Evolutionary conservation across 1,139 yeast species (phyloP), one percentile per base, ranked within the genome.

Genomic region (Saccharomycopsis crataegensis): DNA sequence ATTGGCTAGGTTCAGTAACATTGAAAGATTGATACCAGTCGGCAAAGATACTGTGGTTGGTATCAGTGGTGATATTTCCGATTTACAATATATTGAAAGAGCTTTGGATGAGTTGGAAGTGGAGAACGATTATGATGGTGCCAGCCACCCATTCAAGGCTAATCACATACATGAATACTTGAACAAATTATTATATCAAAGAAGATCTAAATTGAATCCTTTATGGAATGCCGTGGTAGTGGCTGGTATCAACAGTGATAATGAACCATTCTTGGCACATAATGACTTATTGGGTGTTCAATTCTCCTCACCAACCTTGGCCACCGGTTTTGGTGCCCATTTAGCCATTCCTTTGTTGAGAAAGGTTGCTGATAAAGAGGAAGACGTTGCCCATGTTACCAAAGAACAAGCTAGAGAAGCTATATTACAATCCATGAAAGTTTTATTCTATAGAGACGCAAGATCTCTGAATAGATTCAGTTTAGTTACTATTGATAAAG

Each of bases 311-410:
- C 95, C 96, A 38, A 78, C 96, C 3, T 73, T 94, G 59, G 96
- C 98, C 50, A 91, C 99, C 1, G 99, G 99, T 1, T 93, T 91
- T 68, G 99, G 99, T 56, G 85, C 96, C 11, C 93, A 94, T 69
- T 76, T 94, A 69, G 99, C 99, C 3, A 72, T 90, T 46, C 99
- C 99, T 40, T 73, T 94, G 61, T 77, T 94, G 67, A 84, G 99
- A 72, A 82, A 86, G 66, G 76, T 85, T 58, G 88, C 86, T 49
- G 96, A 91, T 56, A 73, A 75, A 48, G 97, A 91, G 61, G 82
- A 78, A 42, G 82, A 75, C 62, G 80, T 74, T 34, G 70, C 69
- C 52, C 80, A 82, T 47, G 79, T 93, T 33, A 73, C 80, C 38
- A 87, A 87, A 64, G 84, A 77, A 57, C 81, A 86, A 53, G 99